phyloP scores from a whole-genome alignment of 345 rosid species.

The Syzygium grande region DNA sequence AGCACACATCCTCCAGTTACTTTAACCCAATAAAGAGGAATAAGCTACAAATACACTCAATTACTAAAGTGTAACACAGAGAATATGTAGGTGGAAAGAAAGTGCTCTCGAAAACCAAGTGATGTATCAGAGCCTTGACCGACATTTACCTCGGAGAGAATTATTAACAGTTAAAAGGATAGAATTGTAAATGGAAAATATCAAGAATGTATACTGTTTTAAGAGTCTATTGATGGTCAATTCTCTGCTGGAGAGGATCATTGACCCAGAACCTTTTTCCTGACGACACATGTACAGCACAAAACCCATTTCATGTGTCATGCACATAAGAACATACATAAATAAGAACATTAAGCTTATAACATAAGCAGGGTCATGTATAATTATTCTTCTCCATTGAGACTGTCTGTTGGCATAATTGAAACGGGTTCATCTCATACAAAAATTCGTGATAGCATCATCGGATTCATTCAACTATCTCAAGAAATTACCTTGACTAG shows the following conservation, averaged over 20 bases:
- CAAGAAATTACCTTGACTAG: neutral
- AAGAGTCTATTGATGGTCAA: neutral
- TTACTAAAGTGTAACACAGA: neutral
- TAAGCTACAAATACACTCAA: neutral
- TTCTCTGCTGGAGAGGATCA: neutral
- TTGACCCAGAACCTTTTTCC: neutral
- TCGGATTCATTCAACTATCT: neutral
- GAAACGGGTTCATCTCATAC: neutral
- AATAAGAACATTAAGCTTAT: neutral
- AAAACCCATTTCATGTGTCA: neutral
- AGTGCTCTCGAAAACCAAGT: neutral
- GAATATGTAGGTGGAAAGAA: neutral
- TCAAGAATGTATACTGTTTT: neutral
- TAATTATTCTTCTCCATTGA: neutral
- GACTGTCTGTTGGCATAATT: neutral
- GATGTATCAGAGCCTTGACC: neutral
- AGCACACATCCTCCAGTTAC: neutral
- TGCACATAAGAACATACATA: neutral
- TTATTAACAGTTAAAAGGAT: neutral
- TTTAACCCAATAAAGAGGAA: neutral
- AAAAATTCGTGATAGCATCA: neutral
- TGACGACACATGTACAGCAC: neutral
- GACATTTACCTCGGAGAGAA: neutral
- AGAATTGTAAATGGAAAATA: neutral
- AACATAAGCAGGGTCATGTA: neutral